These are phyloP conservation scores for Trapa bicornis DNA, from an alignment of 345 rosid species.

Conservation along the genomic window DNA sequence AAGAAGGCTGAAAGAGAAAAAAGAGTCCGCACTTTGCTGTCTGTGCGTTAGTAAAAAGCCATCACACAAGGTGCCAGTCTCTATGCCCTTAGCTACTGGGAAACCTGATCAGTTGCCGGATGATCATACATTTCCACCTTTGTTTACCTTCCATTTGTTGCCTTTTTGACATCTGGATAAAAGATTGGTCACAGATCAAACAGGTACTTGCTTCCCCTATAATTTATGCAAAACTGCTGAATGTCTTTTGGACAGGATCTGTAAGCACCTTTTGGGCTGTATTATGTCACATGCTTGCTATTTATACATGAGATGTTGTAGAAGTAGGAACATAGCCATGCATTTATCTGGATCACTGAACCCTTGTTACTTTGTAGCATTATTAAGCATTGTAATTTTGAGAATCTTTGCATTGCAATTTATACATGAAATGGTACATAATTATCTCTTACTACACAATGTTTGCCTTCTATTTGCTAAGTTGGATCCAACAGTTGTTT, in stretches of 20 bases:
- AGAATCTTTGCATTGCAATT: too few species aligned
- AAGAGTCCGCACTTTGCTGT: constrained; percentile 58
- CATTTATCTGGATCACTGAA: neutral
- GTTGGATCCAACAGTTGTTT: too few species aligned
- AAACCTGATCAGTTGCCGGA: neutral
- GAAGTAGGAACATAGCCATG: too few species aligned
- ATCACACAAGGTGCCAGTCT: neutral
- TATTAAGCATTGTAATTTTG: neutral
- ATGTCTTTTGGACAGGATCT: constrained; percentile 9
- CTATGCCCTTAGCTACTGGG: neutral
- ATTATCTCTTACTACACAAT: too few species aligned
- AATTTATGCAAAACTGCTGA: constrained; percentile 10
- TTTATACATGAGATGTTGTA: neutral
- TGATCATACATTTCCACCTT: neutral
- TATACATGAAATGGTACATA: too few species aligned
- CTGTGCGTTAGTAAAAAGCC: constrained; percentile 39
- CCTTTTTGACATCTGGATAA: constrained; percentile 5
- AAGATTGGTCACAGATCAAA: constrained; percentile 3
- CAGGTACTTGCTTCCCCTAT: constrained; percentile 7
- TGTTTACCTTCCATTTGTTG: constrained; percentile 1
- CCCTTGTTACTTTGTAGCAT: neutral
- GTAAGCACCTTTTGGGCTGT: constrained; percentile 1
- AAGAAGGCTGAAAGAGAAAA: constrained; percentile 50
- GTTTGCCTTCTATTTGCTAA: too few species aligned
- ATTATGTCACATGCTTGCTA: neutral